These are phyloP conservation scores for Saturnispora gosingensis DNA, from an alignment of 805 yeast genomes.

Conservation along the genomic window DNA sequence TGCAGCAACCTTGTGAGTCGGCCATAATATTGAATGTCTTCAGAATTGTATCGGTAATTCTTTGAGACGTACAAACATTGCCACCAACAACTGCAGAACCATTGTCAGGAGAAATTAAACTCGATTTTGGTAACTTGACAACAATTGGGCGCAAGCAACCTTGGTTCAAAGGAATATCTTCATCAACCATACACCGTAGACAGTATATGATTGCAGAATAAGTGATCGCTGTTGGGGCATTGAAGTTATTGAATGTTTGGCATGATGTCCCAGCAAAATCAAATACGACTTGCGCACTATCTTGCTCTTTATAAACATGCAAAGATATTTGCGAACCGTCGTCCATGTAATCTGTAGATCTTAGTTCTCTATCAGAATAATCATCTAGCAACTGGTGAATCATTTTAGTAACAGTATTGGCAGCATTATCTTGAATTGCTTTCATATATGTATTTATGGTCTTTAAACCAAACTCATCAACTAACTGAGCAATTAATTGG, in stretches of 20 bases:
- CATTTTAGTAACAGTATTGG: slow-evolving; percentile 53
- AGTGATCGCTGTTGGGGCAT: slow-evolving; percentile 88
- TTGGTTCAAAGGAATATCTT: slow-evolving; percentile 85
- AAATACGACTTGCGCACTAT: slow-evolving; percentile 51
- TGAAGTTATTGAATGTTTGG: slow-evolving; percentile 83
- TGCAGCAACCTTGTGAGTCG: slow-evolving; percentile 93
- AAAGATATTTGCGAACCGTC: slow-evolving; percentile 65
- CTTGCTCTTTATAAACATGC: slow-evolving; percentile 36
- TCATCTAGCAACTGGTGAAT: slow-evolving; percentile 37
- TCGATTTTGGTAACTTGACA: slow-evolving; percentile 52
- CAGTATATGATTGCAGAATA: slow-evolving; percentile 85
- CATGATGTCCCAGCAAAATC: slow-evolving; percentile 83
- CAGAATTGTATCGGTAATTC: slow-evolving; percentile 82
- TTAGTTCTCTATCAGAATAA: slow-evolving; percentile 31
- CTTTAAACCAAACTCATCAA: slow-evolving; percentile 51
- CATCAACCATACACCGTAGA: slow-evolving; percentile 72
- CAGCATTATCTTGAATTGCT: slow-evolving; percentile 77
- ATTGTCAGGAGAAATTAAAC: slow-evolving; percentile 62
- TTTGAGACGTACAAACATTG: slow-evolving; percentile 89
- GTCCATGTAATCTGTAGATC: slow-evolving; percentile 63
- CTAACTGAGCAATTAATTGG: slow-evolving; percentile 46
- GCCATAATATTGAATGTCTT: slow-evolving; percentile 86
- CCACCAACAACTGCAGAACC: slow-evolving; percentile 95
- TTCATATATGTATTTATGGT: slow-evolving; percentile 66
- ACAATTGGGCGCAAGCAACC: slow-evolving; percentile 81